Base-by-base conservation (phyloP, 345 rosid genomes). In the Lepidium sativum region DNA sequence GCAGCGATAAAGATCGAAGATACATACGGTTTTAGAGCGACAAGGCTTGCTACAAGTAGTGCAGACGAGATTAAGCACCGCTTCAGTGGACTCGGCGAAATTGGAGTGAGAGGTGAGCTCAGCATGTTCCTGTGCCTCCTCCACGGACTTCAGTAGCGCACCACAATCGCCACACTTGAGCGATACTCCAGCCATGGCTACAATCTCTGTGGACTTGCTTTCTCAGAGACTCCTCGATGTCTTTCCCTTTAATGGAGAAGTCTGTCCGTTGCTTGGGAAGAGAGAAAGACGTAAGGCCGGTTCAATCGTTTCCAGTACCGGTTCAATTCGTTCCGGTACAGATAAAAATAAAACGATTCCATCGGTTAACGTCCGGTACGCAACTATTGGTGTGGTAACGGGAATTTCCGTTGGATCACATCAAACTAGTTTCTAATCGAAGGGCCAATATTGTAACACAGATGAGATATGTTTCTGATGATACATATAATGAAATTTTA, bases 111-210 rank as follows among this genome's bases (percentile, higher is more conserved):
- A 83, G 6, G 97, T 94, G 47, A 90, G 85, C 82, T 94, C 97
- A 5, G 97, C 97, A 27, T 94, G 99, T 62, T 88, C 96, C 58
- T 86, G 95, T 10, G 96, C 99, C 70, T 94, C 99, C 79, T 86
- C 77, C 38, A 88, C 89, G 4, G 97, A 94, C 83, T 82, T 94
- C 71, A 94, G 56, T 10, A 84, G 81, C 18, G 84, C 80, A 17
- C 97, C 99, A 29, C 99, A 94, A 77, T 94, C 99, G 29, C 99
- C 99, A 70, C 99, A 94, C 87, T 81, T 78, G 69, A 94, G 69
- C 51, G 99, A 90, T 16, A 88, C 92, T 23, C 96, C 99, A 33
- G 96, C 87, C 98, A 87, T 89, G 40, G 75, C 54, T 66, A 17
- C 54, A 68, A 66, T 55, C 43, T 58, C 67, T 29, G 68, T 8